phyloP scores from a whole-genome alignment of 495 filamentous ascomycete genomes.

The Aspergillus bridgeri region DNA sequence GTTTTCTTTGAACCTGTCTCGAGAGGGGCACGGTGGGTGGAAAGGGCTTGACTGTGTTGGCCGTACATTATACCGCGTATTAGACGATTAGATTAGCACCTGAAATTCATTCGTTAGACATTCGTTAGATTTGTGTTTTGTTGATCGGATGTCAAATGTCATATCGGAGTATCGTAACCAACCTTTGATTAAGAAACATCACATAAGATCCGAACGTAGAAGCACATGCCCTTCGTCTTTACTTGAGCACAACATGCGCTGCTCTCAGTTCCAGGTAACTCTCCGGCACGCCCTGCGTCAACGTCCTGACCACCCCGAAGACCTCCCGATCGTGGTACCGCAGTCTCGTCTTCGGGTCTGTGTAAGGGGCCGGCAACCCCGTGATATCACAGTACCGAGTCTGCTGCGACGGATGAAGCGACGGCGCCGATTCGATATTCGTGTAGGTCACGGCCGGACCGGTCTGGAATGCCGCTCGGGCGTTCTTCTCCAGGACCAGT shows the following conservation, averaged over 20 bases:
- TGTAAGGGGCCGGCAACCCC: slow-evolving; percentile 80
- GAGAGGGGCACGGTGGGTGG: slow-evolving; percentile 79
- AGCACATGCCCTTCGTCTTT: slow-evolving; percentile 19
- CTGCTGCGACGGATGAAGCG: slow-evolving; percentile 66
- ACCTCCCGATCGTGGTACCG: slow-evolving; percentile 88
- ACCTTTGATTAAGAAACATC: background rate
- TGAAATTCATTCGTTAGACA: background rate
- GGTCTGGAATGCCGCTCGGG: slow-evolving; percentile 33
- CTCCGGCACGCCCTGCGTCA: slow-evolving; percentile 78
- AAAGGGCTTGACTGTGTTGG: slow-evolving; percentile 88
- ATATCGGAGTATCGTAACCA: background rate
- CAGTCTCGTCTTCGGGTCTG: slow-evolving; percentile 88
- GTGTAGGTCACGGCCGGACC: slow-evolving; percentile 85
- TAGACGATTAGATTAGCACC: slow-evolving; percentile 7
- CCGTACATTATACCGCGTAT: slow-evolving; percentile 43
- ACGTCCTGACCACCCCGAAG: slow-evolving; percentile 69
- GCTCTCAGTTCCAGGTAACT: slow-evolving; percentile 84
- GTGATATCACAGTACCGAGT: slow-evolving; percentile 94
- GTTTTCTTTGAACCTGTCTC: slow-evolving; percentile 66
- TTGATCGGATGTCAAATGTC: background rate
- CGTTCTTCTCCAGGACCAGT: slow-evolving; percentile 76
- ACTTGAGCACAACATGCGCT: slow-evolving; percentile 91
- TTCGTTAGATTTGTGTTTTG: background rate
- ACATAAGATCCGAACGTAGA: slow-evolving; percentile 1
- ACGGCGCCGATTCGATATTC: slow-evolving; percentile 89